Base-by-base conservation (phyloP, 2,329 filamentous ascomycete species). In the Clarireedia hainanense region DNA sequence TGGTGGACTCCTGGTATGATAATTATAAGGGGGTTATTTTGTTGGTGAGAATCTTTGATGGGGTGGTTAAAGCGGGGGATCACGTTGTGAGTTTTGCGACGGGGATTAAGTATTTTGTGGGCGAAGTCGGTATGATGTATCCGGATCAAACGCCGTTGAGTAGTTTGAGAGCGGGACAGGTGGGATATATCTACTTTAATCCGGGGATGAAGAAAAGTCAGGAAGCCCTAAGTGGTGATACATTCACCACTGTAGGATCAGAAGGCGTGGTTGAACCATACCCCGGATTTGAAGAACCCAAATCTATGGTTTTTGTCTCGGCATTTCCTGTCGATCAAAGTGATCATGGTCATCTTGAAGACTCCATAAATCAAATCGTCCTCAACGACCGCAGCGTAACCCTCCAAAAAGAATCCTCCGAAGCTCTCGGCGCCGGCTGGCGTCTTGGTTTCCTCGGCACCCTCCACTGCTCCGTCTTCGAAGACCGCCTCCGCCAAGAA, bases 1-100 rank as follows among this genome's bases (percentile, higher is more conserved):
- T 99, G 14, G 91, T 99, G 27, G 94, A 99, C 72, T 96, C 91
- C 23, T 99, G 94, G 94, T 99, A 99, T 70, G 91, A 96, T 68
- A 91, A 86, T 58, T 99, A 96, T 72, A 88, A 91, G 62, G 94
- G 94, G 12, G 94, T 99, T 37, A 87, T 97, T 52, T 79, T 96
- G 51, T 78, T 99, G 6, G 91, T 99, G 12, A 80, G 94, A 10
- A 77, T 99, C 17, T 99, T 99, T 65, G 91, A 97, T 61, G 94
- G 94, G 10, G 81, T 83, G 51, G 78, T 99, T 60, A 83, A 80
- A 57, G 83, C 91, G 0, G 94, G 94, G 4, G 91, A 97, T 67
- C 84, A 86, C 40, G 75, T 99, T n/a, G 75, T 89, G 4, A 96
- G 91, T 0, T 86, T 96, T 64, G 92, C 86, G 1, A 99, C 94